These are phyloP conservation scores for Penicillium cataractarum DNA, from an alignment of 495 filamentous ascomycete genomes.

Conservation along the genomic window DNA sequence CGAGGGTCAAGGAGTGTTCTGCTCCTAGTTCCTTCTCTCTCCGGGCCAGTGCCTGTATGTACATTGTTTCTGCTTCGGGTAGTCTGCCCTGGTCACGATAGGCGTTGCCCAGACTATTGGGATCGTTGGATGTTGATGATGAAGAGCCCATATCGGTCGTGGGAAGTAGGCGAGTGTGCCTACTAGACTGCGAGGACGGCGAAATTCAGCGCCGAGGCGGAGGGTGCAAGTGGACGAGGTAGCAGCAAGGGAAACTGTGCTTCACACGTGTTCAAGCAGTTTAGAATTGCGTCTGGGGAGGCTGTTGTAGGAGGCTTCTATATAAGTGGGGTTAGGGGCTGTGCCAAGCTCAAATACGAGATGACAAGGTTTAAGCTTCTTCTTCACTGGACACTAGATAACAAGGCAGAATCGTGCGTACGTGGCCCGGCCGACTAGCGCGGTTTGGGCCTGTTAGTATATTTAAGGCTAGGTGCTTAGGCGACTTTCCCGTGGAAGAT, in stretches of 20 bases:
- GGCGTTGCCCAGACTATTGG: neutral
- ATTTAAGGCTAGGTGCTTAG: no score
- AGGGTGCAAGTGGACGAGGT: neutral
- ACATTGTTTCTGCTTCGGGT: slow-evolving; percentile 23
- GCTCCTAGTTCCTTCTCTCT: neutral
- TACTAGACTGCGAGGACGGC: neutral
- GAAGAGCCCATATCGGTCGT: neutral
- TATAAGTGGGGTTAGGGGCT: neutral
- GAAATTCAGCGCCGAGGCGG: neutral
- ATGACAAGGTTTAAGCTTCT: neutral
- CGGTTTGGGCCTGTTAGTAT: neutral
- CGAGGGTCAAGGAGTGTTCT: neutral
- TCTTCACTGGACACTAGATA: neutral
- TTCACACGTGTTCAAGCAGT: neutral
- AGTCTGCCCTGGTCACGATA: neutral
- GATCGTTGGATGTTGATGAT: neutral
- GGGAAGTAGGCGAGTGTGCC: neutral
- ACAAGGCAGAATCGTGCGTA: neutral
- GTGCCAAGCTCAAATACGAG: neutral
- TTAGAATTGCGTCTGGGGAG: neutral
- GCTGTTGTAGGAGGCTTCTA: neutral
- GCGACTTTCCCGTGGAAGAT: no score
- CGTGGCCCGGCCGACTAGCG: neutral
- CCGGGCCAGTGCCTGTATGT: neutral
- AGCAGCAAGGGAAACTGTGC: neutral